Evolutionary conservation across 345 rosid species (phyloP).

Genomic region (Citrus maxima): DNA sequence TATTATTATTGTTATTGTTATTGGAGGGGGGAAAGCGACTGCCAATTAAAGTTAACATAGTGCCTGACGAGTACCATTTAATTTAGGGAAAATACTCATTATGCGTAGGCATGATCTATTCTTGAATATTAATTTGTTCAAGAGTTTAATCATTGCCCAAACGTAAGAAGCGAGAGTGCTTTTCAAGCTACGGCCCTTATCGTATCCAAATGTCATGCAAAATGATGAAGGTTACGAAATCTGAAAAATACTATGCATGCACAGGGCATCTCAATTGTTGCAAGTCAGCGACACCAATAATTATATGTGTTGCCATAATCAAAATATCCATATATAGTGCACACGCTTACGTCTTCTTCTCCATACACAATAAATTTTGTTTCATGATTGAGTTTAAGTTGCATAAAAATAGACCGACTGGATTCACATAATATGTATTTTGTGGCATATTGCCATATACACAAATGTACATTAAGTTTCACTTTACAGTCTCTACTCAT

Average conservation of each 20-base stretch:
- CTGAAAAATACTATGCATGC: neutral
- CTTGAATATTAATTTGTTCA: neutral
- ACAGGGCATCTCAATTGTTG: neutral
- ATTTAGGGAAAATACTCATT: conserved; percentile 10
- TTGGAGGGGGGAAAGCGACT: neutral
- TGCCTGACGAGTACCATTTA: neutral
- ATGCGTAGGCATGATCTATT: neutral
- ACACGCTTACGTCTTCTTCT: conserved; percentile 5
- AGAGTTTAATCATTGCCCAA: conserved; percentile 1
- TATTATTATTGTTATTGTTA: too few relatives aligned
- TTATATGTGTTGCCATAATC: conserved; percentile 9
- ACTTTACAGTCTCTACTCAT: too few relatives aligned
- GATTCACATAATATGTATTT: too few relatives aligned
- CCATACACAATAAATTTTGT: neutral
- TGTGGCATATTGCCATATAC: too few relatives aligned
- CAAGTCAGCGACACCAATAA: conserved; percentile 25
- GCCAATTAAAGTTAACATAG: too few relatives aligned
- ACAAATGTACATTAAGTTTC: too few relatives aligned
- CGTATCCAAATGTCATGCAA: neutral
- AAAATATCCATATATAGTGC: neutral
- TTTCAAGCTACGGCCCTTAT: conserved; percentile 3
- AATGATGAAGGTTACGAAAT: conserved; percentile 15
- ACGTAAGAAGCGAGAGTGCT: neutral
- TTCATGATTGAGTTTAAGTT: neutral
- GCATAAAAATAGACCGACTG: too few relatives aligned